Conservation (phyloP, 768 basidiomycete genomes). For the Termitomyces sp. region DNA sequence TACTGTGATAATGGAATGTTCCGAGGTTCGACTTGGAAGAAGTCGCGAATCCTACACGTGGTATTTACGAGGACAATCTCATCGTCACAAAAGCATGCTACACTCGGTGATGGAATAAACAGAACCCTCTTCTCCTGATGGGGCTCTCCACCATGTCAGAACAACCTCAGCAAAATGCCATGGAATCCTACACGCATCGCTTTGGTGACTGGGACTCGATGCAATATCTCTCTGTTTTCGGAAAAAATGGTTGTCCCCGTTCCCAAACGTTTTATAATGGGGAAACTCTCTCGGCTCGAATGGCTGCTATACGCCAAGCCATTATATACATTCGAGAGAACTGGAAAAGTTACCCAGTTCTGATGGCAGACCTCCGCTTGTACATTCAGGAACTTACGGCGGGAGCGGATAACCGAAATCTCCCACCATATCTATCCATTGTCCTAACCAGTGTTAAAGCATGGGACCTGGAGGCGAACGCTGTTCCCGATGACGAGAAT, state of each 20-base stretch:
- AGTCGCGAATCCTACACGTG: background rate
- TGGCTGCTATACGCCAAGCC: constrained; percentile 9
- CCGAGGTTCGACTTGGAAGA: background rate
- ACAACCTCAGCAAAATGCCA: background rate
- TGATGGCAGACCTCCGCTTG: constrained; percentile 8
- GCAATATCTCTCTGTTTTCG: constrained; percentile 8
- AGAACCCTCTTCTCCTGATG: background rate
- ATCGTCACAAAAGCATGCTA: background rate
- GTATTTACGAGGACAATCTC: background rate
- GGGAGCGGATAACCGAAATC: background rate
- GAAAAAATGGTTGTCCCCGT: constrained; percentile 2
- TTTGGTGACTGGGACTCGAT: constrained; percentile 11
- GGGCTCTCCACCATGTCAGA: background rate
- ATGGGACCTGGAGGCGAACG: constrained; percentile 1
- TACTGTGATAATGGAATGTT: background rate
- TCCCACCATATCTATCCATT: background rate
- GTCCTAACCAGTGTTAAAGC: constrained; percentile 8
- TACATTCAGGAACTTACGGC: constrained; percentile 5
- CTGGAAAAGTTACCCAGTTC: constrained; percentile 6
- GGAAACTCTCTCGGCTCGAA: constrained; percentile 4
- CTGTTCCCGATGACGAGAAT: constrained; percentile 6
- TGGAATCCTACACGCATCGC: background rate
- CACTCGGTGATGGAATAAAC: background rate
- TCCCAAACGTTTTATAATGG: constrained; percentile 13
- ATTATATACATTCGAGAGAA: constrained; percentile 10